phyloP scores from a whole-genome alignment of 441 rosid genomes.

The Rhodomyrtus psidioides region DNA sequence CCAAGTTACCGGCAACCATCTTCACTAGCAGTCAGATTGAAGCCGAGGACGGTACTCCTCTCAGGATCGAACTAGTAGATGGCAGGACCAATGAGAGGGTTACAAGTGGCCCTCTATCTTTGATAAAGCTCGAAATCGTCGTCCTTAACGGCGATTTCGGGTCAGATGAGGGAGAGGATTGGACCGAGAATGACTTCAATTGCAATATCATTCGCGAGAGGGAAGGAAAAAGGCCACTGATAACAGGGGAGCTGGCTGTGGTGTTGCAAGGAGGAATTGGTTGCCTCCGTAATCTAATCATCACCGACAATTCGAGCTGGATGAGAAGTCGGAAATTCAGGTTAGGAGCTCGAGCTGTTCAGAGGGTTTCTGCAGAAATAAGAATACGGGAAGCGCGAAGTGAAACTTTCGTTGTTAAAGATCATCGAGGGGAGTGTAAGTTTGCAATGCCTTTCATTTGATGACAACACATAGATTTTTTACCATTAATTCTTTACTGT shows the following conservation, averaged over 20 bases:
- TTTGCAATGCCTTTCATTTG: background rate
- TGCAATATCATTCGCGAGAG: constrained; percentile 39
- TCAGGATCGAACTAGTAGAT: constrained; percentile 40
- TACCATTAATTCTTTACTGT: background rate
- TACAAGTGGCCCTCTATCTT: constrained; percentile 36
- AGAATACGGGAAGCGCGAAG: constrained; percentile 62
- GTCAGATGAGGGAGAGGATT: constrained; percentile 32
- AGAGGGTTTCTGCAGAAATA: constrained; percentile 20
- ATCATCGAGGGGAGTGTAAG: constrained; percentile 83
- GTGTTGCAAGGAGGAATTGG: constrained; percentile 44
- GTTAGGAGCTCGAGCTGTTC: constrained; percentile 46
- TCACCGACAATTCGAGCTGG: constrained; percentile 91
- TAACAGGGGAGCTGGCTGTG: constrained; percentile 49
- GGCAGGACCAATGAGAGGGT: constrained; percentile 21
- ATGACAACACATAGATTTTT: background rate
- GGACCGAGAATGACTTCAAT: constrained; percentile 44
- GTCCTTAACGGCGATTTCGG: constrained; percentile 55
- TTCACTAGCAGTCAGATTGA: constrained; percentile 46
- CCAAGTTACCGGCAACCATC: constrained; percentile 24
- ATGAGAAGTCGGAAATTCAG: constrained; percentile 56
- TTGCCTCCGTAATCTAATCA: constrained; percentile 24
- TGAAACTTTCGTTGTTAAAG: constrained; percentile 59
- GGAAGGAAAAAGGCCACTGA: constrained; percentile 53
- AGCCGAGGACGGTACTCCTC: constrained; percentile 24
- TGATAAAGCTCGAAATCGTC: constrained; percentile 43